These are phyloP conservation scores for Calycina marina DNA, from an alignment of 2,329 filamentous ascomycete genomes.

Conservation along the genomic window DNA sequence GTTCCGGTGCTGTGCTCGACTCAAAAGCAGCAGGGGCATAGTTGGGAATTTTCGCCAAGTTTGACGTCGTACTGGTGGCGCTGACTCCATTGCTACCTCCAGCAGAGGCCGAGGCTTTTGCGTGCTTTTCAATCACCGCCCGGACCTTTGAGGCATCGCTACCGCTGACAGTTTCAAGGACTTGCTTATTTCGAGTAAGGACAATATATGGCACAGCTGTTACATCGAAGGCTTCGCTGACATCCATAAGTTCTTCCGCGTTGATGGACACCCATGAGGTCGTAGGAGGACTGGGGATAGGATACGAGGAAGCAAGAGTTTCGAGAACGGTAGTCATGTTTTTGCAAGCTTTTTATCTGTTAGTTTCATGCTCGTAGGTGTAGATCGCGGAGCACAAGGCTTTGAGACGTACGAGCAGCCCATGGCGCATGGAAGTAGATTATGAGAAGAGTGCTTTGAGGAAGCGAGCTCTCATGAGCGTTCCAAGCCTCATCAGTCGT, in stretches of 20 bases:
- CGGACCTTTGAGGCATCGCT: slow-evolving; percentile 80
- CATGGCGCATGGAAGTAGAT: slow-evolving; percentile 94
- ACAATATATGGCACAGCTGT: slow-evolving; percentile 89
- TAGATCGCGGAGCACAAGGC: too few relatives aligned
- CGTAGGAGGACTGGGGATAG: slow-evolving; percentile 30
- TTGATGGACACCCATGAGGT: slow-evolving; percentile 62
- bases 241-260: slow-evolving; percentile 58
- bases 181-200: slow-evolving; percentile 58
- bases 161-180: slow-evolving; percentile 76
- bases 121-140: slow-evolving; percentile 71
- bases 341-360: slow-evolving; percentile 64
- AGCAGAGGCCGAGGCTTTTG: slow-evolving; percentile 21
- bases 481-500: slow-evolving; percentile 60
- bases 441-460: slow-evolving; percentile 58
- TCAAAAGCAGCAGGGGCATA: slow-evolving; percentile 14
- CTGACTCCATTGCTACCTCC: slow-evolving; percentile 6
- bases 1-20: slow-evolving; percentile 18
- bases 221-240: slow-evolving; percentile 87
- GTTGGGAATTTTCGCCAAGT: slow-evolving; percentile 25
- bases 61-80: slow-evolving; percentile 11
- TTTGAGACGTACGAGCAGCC: slow-evolving; percentile 56
- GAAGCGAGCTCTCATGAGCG: slow-evolving; percentile 48
- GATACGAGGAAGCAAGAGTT: slow-evolving; percentile 77
- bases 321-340: slow-evolving; percentile 83
- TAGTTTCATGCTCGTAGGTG: too few relatives aligned